A percentile compares a stretch with the other conserved stretches of the same genome.
Evolutionary conservation across 2,329 filamentous ascomycete genomes (phyloP).

Genomic region (Leptographium radiaticola): DNA sequence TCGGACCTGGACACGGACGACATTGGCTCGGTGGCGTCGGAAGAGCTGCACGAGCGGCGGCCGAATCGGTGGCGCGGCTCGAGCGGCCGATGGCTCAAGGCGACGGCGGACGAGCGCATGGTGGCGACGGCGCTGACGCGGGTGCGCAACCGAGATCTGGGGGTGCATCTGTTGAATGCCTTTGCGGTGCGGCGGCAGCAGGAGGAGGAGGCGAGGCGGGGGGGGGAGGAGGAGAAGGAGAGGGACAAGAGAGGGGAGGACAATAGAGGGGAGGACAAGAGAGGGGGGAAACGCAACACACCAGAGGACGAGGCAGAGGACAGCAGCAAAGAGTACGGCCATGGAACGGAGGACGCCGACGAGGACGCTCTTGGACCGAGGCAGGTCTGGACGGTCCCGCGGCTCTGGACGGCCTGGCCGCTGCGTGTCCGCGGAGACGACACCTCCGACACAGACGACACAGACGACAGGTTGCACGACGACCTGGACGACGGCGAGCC

Average conservation of each 20-base stretch:
- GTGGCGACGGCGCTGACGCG: constrained; percentile 51
- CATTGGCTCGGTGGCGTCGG: constrained; percentile 31
- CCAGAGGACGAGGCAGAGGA: background rate
- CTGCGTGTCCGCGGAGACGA: constrained; percentile 21
- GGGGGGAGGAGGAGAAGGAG: constrained; percentile 1
- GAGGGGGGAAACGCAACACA: background rate
- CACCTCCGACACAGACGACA: constrained; percentile 5
- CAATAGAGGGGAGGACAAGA: background rate
- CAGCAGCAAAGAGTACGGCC: background rate
- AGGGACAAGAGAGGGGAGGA: constrained; percentile 12
- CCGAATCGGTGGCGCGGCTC: constrained; percentile 64
- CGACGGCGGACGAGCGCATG: constrained; percentile 49
- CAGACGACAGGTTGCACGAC: constrained; percentile 20
- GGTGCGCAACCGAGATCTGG: constrained; percentile 52
- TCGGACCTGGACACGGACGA: constrained; percentile 34
- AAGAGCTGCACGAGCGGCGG: constrained; percentile 34
- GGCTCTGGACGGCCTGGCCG: constrained; percentile 78
- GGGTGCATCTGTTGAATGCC: constrained; percentile 67
- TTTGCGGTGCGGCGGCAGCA: constrained; percentile 49
- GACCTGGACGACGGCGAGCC: constrained; percentile 23
- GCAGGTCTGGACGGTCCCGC: constrained; percentile 35
- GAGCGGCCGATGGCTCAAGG: constrained; percentile 50
- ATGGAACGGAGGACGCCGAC: background rate
- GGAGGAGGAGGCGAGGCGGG: constrained; percentile 1
- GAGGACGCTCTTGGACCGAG: background rate